Evolutionary conservation across 768 basidiomycete species (phyloP), one percentile per base, ranked within the genome.

Genomic region (Boletus rufocinnamomeus): DNA sequence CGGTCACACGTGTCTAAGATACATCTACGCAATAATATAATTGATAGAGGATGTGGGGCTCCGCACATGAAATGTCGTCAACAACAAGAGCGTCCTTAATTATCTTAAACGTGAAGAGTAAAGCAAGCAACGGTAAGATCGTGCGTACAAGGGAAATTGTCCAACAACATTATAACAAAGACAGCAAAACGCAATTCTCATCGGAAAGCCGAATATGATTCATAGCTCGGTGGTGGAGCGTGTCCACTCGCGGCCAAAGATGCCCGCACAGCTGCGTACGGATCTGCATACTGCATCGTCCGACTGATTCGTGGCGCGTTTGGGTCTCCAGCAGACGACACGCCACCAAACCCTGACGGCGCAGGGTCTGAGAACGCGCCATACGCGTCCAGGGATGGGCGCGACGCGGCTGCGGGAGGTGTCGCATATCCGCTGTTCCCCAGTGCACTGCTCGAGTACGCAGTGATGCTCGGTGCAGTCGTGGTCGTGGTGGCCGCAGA

Each of bases 241-340:
- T 74, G 61, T 54, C 64, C 66, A 25, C 55, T 69, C 59, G 69
- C 59, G 54, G 72, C 32, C 71, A 89, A 72, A 6, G 80, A 79
- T 9, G 87, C 87, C 19, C 89, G 80, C 37, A 93, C 89, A 13
- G 87, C 88, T 14, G 91, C 89, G 67, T 93, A 94, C 10, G 92
- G 92, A 67, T 94, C 88, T 25, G 91, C 92, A 66, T 93, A 91
- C 71, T 95, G 92, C 93, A 96, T 95, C 54, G 94, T 95, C 70
- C 93, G 77, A 72, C 92, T 94, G 40, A 94, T 77, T 28, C 85
- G 82, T 30, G 80, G 78, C 0, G 77, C 70, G 17, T 64, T 74
- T 23, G 66, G 53, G 8, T 73, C 71, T 13, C 56, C 58, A 11
- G 73, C 58, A 17, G 79, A 66, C 2, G 76, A 71, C 14, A 75